These are phyloP conservation scores for Penicillium aurantiogriseum DNA, from an alignment of 2,329 filamentous ascomycete genomes.

Conservation along the genomic window DNA sequence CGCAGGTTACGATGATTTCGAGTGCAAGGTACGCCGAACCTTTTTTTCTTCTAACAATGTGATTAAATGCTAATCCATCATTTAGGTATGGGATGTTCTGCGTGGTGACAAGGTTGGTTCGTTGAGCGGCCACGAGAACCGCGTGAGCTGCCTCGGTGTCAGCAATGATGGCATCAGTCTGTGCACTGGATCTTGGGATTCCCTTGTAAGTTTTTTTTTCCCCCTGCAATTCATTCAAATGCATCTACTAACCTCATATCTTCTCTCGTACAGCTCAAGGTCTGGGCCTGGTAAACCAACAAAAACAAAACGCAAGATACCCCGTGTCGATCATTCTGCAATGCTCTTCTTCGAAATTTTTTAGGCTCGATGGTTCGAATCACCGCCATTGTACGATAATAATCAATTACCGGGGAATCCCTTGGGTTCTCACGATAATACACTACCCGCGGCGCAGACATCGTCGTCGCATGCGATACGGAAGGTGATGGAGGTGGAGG, in stretches of 20 bases:
- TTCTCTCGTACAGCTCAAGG: slow-evolving; percentile 64
- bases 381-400: slow-evolving; percentile 48
- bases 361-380: slow-evolving; percentile 34
- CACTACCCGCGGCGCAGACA: slow-evolving; percentile 25
- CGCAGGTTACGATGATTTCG: slow-evolving; percentile 97
- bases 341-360: slow-evolving; percentile 38
- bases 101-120: slow-evolving; percentile 96
- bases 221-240: background rate
- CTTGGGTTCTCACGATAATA: slow-evolving; percentile 32
- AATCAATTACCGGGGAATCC: slow-evolving; percentile 35
- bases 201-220: slow-evolving; percentile 67
- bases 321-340: slow-evolving; percentile 37
- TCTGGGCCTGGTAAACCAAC: slow-evolving; percentile 71
- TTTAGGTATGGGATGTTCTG: slow-evolving; percentile 93
- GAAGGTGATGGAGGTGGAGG: slow-evolving; percentile 23
- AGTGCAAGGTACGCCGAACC: slow-evolving; percentile 81
- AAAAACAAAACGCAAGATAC: slow-evolving; percentile 35
- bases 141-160: slow-evolving; percentile 96
- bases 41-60: background rate
- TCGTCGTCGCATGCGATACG: slow-evolving; percentile 25
- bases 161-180: slow-evolving; percentile 99
- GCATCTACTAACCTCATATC: slow-evolving; percentile 7
- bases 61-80: slow-evolving; percentile 24
- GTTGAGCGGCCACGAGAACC: slow-evolving; percentile 95
- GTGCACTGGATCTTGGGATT: slow-evolving; percentile 99